Evolutionary conservation across 768 basidiomycete genomes (phyloP).

Genomic region (Macrocybe gigantea): DNA sequence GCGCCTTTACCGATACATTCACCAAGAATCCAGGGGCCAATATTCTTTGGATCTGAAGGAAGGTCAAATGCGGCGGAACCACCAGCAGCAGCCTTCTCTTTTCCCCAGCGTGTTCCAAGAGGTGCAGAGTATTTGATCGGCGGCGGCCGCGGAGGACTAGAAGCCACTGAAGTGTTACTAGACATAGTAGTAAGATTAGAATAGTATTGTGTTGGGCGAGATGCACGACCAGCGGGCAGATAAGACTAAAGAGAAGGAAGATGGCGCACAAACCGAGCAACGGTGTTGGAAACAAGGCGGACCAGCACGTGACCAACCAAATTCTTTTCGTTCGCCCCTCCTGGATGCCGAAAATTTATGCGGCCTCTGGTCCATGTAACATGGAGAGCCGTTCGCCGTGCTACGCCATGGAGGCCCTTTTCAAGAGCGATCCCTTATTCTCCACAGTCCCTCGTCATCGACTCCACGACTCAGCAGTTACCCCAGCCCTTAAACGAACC

Average conservation of each 20-base stretch:
- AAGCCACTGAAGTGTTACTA: slow-evolving; percentile 33
- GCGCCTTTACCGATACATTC: slow-evolving; percentile 94
- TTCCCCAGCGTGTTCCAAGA: slow-evolving; percentile 80
- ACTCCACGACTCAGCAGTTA: too few relatives aligned
- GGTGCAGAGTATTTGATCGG: slow-evolving; percentile 67
- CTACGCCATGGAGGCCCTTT: too few relatives aligned
- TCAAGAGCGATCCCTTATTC: too few relatives aligned
- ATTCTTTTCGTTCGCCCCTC: too few relatives aligned
- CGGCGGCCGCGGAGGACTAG: slow-evolving; percentile 64
- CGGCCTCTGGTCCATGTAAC: too few relatives aligned
- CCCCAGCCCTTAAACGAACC: too few relatives aligned
- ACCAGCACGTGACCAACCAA: too few relatives aligned
- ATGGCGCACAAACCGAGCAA: too few relatives aligned
- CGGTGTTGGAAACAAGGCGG: too few relatives aligned
- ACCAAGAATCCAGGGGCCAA: slow-evolving; percentile 92
- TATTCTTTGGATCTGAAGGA: slow-evolving; percentile 76
- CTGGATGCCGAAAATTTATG: too few relatives aligned
- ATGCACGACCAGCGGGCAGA: slow-evolving; percentile 41
- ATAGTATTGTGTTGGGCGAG: slow-evolving; percentile 28
- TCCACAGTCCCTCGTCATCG: too few relatives aligned
- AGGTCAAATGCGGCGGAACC: slow-evolving; percentile 69
- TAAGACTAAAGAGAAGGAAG: slow-evolving; percentile 1
- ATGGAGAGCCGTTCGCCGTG: too few relatives aligned
- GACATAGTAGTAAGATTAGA: slow-evolving; percentile 14
- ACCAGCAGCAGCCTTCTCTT: slow-evolving; percentile 80